Evolutionary conservation across 2,329 filamentous ascomycete genomes (phyloP).

Genomic region (Beauveria sp.): DNA sequence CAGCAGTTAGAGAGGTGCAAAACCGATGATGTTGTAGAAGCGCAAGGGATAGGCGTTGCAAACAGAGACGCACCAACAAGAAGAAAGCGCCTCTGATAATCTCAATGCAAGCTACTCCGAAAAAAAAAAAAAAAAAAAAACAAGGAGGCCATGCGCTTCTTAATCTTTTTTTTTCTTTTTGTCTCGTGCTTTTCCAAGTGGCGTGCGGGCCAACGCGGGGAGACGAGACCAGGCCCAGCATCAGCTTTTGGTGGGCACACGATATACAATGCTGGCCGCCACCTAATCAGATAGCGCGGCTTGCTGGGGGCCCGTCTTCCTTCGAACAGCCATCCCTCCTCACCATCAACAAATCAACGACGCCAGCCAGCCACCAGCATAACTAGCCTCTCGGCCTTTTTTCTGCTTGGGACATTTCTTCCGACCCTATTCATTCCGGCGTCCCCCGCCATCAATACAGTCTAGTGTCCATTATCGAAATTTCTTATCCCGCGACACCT

Average conservation of each 20-base stretch:
- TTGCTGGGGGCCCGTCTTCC: neutral
- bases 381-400: too few species aligned
- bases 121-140: neutral
- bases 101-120: too few species aligned
- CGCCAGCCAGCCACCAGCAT: neutral
- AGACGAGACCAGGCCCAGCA: neutral
- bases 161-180: neutral
- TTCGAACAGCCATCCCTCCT: neutral
- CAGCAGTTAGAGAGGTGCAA: too few species aligned
- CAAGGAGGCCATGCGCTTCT: neutral
- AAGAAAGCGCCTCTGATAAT: too few species aligned
- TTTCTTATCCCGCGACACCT: too few species aligned
- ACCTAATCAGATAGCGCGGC: neutral
- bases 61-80: neutral
- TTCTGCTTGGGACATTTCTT: too few species aligned
- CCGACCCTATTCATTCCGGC: too few species aligned
- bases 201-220: slow-evolving; percentile 6
- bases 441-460: too few species aligned
- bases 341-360: neutral
- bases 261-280: neutral
- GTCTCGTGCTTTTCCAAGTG: neutral
- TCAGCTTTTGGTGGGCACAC: slow-evolving; percentile 2
- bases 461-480: too few species aligned
- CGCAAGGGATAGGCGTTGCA: too few species aligned
- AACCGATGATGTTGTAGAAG: too few species aligned